These are phyloP conservation scores for Scutellaria barbata DNA, from an alignment of 257 asterid genomes.

Conservation along the genomic window DNA sequence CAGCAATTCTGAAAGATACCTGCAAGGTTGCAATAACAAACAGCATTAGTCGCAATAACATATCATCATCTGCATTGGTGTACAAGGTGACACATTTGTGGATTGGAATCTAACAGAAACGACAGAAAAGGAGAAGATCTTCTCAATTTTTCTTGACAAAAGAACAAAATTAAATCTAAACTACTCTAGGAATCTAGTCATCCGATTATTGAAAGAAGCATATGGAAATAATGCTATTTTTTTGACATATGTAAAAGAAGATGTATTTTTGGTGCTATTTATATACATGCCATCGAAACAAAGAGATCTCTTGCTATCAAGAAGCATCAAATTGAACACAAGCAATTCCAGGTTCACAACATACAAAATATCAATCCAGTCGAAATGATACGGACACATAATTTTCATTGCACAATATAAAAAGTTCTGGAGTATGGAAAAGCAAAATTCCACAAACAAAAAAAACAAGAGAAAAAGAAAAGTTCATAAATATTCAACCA, in stretches of 20 bases:
- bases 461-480: not conserved
- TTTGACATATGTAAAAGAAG: not conserved
- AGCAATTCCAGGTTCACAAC: conserved; percentile 16
- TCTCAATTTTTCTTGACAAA: not conserved
- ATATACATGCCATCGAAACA: not conserved
- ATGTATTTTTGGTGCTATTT: not conserved
- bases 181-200: not conserved
- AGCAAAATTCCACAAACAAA: not conserved
- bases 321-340: conserved; percentile 21
- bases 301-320: conserved; percentile 18
- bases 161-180: not conserved
- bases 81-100: not conserved
- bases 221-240: not conserved
- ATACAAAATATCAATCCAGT: conserved; percentile 23
- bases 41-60: conserved; percentile 12
- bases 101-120: conserved; percentile 1
- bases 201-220: not conserved
- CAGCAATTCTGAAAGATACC: conserved; percentile 66
- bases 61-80: conserved; percentile 22
- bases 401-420: not conserved
- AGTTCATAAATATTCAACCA: conserved; percentile 24
- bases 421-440: not conserved
- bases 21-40: conserved; percentile 32
- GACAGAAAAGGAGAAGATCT: not conserved
- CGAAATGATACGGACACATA: not conserved